phyloP scores from a whole-genome alignment of 2,329 filamentous ascomycete genomes.

The Colletotrichum musicola region DNA sequence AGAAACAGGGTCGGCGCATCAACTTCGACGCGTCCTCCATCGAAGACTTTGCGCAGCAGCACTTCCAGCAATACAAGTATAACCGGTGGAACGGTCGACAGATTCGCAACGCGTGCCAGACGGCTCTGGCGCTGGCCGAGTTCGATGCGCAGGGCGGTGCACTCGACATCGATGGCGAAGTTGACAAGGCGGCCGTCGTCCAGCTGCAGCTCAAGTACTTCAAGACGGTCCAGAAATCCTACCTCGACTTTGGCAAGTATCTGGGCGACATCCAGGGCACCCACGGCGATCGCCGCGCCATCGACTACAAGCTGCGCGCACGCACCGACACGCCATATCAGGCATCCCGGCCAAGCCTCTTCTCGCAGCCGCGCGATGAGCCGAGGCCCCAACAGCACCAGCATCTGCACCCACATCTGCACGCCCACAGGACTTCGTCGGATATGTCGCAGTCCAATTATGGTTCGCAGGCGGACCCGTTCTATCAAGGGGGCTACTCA shows the following conservation, averaged over 20 bases:
- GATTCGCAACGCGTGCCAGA: constrained; percentile 60
- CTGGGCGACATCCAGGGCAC: too few relatives aligned
- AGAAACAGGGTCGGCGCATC: constrained; percentile 46
- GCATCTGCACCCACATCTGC: too few relatives aligned
- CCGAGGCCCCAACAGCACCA: too few relatives aligned
- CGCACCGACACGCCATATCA: too few relatives aligned
- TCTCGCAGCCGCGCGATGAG: too few relatives aligned
- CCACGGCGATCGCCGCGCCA: too few relatives aligned
- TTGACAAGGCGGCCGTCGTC: not conserved
- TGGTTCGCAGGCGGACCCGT: too few relatives aligned
- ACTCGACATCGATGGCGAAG: not conserved
- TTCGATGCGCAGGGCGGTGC: not conserved
- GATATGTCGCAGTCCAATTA: too few relatives aligned
- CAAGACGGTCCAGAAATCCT: not conserved
- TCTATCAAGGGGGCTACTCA: too few relatives aligned
- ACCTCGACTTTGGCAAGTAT: constrained; percentile 3
- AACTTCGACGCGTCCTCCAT: constrained; percentile 50
- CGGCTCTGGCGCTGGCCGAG: constrained; percentile 54
- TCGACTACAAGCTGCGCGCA: too few relatives aligned
- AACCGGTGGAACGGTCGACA: constrained; percentile 55
- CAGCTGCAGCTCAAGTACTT: not conserved
- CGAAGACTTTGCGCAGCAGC: constrained; percentile 44
- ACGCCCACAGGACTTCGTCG: too few relatives aligned
- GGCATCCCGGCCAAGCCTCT: too few relatives aligned
- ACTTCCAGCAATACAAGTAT: not conserved